Evolutionary conservation across 2,329 filamentous ascomycete genomes (phyloP).

Genomic region (Arthroderma sp.): DNA sequence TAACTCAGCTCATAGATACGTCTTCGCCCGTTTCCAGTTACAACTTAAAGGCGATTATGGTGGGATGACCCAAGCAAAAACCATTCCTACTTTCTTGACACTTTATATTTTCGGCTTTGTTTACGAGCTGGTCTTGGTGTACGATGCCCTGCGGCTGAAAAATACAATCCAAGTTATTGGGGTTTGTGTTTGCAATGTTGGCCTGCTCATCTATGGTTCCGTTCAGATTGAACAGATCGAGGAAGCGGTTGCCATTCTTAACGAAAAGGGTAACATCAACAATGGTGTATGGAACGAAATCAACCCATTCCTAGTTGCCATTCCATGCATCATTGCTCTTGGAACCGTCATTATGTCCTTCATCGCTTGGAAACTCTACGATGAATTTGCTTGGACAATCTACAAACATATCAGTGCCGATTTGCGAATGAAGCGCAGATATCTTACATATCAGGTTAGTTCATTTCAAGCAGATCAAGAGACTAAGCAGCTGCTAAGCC

Average conservation of each 20-base stretch:
- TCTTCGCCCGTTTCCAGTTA: conserved; percentile 74
- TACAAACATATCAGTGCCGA: conserved; percentile 98
- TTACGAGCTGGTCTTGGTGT: conserved; percentile 79
- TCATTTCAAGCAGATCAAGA: neutral
- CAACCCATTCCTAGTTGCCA: conserved; percentile 66
- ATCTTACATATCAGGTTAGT: conserved; percentile 84
- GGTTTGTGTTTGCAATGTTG: conserved; percentile 81
- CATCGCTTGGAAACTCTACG: conserved; percentile 87
- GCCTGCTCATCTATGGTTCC: conserved; percentile 79
- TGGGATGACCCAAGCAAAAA: conserved; percentile 34
- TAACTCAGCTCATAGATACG: conserved; percentile 47
- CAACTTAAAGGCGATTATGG: conserved; percentile 33
- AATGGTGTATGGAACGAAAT: conserved; percentile 54
- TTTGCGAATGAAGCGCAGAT: conserved; percentile 89
- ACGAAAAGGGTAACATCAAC: conserved; percentile 32
- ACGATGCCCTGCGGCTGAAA: conserved; percentile 84
- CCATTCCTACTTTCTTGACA: conserved; percentile 89
- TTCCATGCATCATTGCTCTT: conserved; percentile 70
- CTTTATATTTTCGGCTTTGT: conserved; percentile 96
- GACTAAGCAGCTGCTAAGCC: neutral
- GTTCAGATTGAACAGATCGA: conserved; percentile 87
- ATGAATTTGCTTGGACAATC: conserved; percentile 98
- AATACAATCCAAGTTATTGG: conserved; percentile 99
- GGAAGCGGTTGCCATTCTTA: conserved; percentile 52
- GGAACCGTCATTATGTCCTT: conserved; percentile 60